Conservation (phyloP, 306 rosid genomes). For the Lupinus albus region DNA sequence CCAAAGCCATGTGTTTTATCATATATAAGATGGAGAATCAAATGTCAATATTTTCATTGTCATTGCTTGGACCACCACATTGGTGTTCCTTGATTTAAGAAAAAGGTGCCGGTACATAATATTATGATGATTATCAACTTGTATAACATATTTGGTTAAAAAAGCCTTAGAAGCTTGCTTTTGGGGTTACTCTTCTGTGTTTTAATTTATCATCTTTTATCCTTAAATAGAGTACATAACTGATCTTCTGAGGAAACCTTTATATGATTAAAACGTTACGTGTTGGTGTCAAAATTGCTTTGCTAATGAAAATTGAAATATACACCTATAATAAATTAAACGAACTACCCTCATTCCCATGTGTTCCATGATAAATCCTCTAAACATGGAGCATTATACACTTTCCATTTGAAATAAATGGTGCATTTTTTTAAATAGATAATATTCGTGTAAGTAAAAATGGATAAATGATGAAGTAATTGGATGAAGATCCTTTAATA, state of each 20-base stretch:
- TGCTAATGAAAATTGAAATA: neutral
- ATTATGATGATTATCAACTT: slow-evolving; percentile 23
- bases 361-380: neutral
- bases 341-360: neutral
- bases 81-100: neutral
- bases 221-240: neutral
- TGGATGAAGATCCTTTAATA: no score
- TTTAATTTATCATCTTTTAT: neutral
- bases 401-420: no score
- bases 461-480: no score
- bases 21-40: neutral
- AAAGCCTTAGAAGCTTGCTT: neutral
- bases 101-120: neutral
- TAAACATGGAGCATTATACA: no score
- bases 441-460: no score
- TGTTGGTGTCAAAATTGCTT: slow-evolving; percentile 19
- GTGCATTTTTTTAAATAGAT: no score
- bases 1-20: neutral
- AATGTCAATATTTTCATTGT: neutral
- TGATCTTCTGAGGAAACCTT: slow-evolving; percentile 5
- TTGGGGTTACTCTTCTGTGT: slow-evolving; percentile 4
- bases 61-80: slow-evolving; percentile 17
- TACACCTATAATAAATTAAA: neutral
- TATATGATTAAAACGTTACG: neutral
- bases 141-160: slow-evolving; percentile 15